Conservation (phyloP, 805 yeast genomes). For the Teunomyces kruisii region DNA sequence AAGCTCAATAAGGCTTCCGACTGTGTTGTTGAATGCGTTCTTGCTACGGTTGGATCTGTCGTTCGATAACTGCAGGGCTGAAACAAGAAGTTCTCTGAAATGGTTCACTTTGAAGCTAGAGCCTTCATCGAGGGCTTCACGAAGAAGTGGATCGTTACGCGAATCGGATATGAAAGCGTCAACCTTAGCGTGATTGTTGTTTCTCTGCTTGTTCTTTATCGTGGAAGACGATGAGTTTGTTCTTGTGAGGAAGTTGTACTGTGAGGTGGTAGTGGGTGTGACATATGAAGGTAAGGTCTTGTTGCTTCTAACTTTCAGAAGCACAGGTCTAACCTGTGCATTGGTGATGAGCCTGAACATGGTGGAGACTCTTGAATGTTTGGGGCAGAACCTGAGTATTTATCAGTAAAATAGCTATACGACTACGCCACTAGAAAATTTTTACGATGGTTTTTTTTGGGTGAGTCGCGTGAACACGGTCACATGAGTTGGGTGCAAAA, state of each 20-base stretch:
- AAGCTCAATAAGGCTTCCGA: conserved; percentile 5
- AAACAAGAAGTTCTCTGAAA: conserved; percentile 29
- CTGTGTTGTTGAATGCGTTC: conserved; percentile 7
- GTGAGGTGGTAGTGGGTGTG: not conserved
- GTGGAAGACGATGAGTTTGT: conserved; percentile 17
- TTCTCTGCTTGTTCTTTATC: conserved; percentile 2
- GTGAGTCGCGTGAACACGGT: conserved; percentile 3
- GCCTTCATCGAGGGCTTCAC: conserved; percentile 20
- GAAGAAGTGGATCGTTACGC: conserved; percentile 22
- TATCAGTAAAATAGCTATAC: not conserved
- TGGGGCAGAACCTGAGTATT: not conserved
- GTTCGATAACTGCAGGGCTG: conserved; percentile 17
- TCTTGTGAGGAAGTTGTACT: conserved; percentile 13
- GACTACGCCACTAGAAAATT: conserved; percentile 5
- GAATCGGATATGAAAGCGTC: conserved; percentile 19
- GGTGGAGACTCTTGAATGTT: not conserved
- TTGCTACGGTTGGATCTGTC: conserved; percentile 5
- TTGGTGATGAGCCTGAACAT: conserved; percentile 43
- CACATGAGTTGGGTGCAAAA: conserved; percentile 3
- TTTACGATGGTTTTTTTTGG: conserved; percentile 5
- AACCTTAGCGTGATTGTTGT: conserved; percentile 11
- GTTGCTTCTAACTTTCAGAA: conserved; percentile 37
- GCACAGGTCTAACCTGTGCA: conserved; percentile 37
- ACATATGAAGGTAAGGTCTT: conserved; percentile 10
- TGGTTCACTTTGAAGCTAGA: conserved; percentile 20